Conservation (phyloP, 352 stramenopile genomes). For the Phytophthora multivora region DNA sequence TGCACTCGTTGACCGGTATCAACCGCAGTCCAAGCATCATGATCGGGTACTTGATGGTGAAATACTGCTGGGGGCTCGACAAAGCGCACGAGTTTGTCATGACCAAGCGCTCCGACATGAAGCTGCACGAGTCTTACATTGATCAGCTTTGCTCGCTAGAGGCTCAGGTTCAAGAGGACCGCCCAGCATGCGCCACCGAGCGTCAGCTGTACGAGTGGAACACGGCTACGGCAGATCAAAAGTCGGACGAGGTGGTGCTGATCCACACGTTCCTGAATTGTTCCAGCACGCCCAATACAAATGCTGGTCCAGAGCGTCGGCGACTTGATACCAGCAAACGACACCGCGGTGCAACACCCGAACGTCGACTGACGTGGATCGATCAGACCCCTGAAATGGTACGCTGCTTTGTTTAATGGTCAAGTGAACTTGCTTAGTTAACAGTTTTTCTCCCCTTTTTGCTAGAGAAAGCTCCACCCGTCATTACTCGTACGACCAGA, state of each 20-base stretch:
- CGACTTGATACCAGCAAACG: conserved; percentile 28
- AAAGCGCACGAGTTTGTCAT: conserved; percentile 92
- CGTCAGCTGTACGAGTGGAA: conserved; percentile 80
- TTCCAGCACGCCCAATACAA: conserved; percentile 21
- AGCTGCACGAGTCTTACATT: conserved; percentile 76
- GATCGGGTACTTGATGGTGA: conserved; percentile 92
- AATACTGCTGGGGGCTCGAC: conserved; percentile 92
- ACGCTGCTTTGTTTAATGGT: not conserved
- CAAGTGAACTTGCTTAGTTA: not conserved
- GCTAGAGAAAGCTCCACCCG: conserved; percentile 61
- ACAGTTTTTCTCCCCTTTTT: not conserved
- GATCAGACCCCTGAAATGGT: conserved; percentile 73
- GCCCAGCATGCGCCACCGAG: conserved; percentile 47
- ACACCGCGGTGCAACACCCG: conserved; percentile 1
- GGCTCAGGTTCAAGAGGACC: conserved; percentile 60
- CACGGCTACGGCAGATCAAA: conserved; percentile 41
- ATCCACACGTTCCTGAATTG: conserved; percentile 83
- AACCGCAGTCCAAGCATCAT: conserved; percentile 86
- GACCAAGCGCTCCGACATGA: conserved; percentile 88
- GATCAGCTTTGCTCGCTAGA: conserved; percentile 76
- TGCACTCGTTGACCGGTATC: conserved; percentile 86
- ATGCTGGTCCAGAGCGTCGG: conserved; percentile 11
- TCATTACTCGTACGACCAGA: conserved; percentile 64
- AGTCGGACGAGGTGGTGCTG: conserved; percentile 73
- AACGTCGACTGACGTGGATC: conserved; percentile 66